These are phyloP conservation scores for Alternaria arbusti DNA, from an alignment of 2,329 filamentous ascomycete species.

Conservation along the genomic window DNA sequence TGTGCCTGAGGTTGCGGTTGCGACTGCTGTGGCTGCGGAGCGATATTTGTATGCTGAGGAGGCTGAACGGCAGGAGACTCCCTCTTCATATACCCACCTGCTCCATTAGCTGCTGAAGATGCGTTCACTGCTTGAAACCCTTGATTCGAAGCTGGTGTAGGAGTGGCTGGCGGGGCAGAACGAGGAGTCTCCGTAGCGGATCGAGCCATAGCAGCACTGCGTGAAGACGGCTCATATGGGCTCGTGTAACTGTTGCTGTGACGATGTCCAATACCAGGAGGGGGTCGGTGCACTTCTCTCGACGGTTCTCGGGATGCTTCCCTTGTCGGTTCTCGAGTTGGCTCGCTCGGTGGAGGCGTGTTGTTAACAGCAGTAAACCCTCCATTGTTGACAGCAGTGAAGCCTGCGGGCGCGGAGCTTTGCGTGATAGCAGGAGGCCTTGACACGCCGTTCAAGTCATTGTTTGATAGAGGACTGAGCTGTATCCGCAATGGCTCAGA, in stretches of 20 bases:
- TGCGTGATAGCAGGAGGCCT: conserved; percentile 19
- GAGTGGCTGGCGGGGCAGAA: conserved; percentile 18
- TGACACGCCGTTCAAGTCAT: conserved; percentile 35
- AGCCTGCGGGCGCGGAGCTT: conserved; percentile 20
- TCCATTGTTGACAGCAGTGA: conserved; percentile 33
- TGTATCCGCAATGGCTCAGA: conserved; percentile 32
- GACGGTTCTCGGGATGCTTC: conserved; percentile 21
- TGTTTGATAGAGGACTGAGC: conserved; percentile 37
- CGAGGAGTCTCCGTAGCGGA: conserved; percentile 19
- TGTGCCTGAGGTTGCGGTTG: conserved; percentile 8
- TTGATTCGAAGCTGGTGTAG: conserved; percentile 11
- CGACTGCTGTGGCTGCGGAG: conserved; percentile 25
- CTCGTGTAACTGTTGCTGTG: conserved; percentile 36
- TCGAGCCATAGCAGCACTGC: conserved; percentile 14
- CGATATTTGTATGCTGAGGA: conserved; percentile 24
- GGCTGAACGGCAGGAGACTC: conserved; percentile 29
- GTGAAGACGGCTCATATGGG: conserved; percentile 37
- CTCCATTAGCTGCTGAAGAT: conserved; percentile 19
- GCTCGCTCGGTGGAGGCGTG: conserved; percentile 18
- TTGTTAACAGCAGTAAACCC: conserved; percentile 36
- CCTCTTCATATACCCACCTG: conserved; percentile 22
- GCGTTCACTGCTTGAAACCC: conserved; percentile 21
- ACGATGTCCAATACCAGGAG: conserved; percentile 15
- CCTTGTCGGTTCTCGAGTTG: conserved; percentile 16
- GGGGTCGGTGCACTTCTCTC: conserved; percentile 15